Base-by-base conservation (phyloP, 2,329 filamentous ascomycete genomes). In the Aspergillus brunneoviolaceus region DNA sequence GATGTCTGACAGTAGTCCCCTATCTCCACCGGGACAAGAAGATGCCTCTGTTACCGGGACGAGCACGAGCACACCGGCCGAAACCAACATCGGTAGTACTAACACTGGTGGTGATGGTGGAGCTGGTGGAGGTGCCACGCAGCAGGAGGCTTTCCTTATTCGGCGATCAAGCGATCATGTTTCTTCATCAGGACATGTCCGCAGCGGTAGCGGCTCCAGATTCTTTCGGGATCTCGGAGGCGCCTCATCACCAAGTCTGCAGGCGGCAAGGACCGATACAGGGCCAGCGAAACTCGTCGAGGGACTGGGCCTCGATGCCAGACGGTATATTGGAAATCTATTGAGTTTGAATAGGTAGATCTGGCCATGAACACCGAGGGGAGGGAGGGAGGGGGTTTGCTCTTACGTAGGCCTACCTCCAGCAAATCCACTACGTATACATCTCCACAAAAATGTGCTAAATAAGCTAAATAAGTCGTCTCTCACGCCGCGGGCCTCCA, bases 261-360 rank as follows among this genome's bases (percentile, higher is more conserved):
- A 59, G 21, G 66, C 63, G 61, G 69, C 61, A 54, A 56, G 63
- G 65, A 64, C 69, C 51, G 76, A 70, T 60, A 72, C 65, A 35
- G 70, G 67, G 6, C 70, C 76, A 0, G 75, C 68, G 23, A 79
- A 70, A 58, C 61, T 77, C 50, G 77, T 74, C 10, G 79, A 81
- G 62, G 79, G 79, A 7, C 65, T 81, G 45, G 79, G 79, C 1
- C 68, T 81, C 45, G 79, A 81, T 72, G 74, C 79, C 21, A 74
- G 75, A 61, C 74, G 72, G 59, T 81, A 81, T 72, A 76, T 81
- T 61, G 79, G 81, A 64, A 74, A 74, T 39, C 63, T 81, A 63
- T 67, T 81, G 48, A 76, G 71, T 61, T 70, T 81, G 66, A 80
- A 79, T 70, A 68, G 73, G 64, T 81, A 72, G 51, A 31, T 45